Percentiles rank a stretch among this genome's conserved stretches.
phyloP scores from a whole-genome alignment of 2,329 filamentous ascomycete genomes.

The Ophiostoma pallidulum region DNA sequence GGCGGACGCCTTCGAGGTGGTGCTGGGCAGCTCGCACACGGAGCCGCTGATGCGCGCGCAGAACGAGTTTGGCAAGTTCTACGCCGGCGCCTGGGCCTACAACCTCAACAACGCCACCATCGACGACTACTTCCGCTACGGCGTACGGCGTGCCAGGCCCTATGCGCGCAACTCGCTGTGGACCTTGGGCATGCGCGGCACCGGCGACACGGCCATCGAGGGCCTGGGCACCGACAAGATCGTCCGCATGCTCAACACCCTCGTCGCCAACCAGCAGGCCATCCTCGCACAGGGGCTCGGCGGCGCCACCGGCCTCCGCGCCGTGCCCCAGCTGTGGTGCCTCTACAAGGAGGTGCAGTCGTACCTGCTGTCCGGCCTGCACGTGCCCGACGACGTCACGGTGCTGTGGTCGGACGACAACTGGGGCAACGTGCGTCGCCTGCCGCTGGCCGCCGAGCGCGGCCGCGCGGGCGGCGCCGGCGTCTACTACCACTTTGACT shows the following conservation, averaged over 20 bases:
- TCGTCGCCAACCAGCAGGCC: constrained; percentile 50
- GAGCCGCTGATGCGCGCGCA: constrained; percentile 60
- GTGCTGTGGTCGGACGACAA: constrained; percentile 63
- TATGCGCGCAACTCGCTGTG: constrained; percentile 56
- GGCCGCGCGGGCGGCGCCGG: constrained; percentile 52
- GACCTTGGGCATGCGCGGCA: constrained; percentile 63
- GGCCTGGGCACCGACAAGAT: constrained; percentile 47
- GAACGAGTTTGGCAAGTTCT: constrained; percentile 45
- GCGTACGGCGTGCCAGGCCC: constrained; percentile 53
- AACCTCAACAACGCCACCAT: constrained; percentile 60
- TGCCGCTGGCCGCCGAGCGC: constrained; percentile 52
- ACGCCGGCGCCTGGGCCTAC: constrained; percentile 57
- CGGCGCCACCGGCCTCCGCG: constrained; percentile 34
- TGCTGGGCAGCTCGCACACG: constrained; percentile 63
- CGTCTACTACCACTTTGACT: constrained; percentile 54
- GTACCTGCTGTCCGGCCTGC: constrained; percentile 56
- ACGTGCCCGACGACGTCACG: constrained; percentile 55
- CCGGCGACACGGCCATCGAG: constrained; percentile 52
- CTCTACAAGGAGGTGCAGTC: constrained; percentile 66
- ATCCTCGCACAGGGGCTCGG: constrained; percentile 48
- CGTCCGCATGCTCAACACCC: constrained; percentile 47
- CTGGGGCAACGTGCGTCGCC: constrained; percentile 53
- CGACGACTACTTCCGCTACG: constrained; percentile 58
- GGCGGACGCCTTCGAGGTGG: constrained; percentile 64
- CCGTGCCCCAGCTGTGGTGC: constrained; percentile 61